phyloP scores from a whole-genome alignment of 2,329 filamentous ascomycete genomes.

The Graphilbum sp. region DNA sequence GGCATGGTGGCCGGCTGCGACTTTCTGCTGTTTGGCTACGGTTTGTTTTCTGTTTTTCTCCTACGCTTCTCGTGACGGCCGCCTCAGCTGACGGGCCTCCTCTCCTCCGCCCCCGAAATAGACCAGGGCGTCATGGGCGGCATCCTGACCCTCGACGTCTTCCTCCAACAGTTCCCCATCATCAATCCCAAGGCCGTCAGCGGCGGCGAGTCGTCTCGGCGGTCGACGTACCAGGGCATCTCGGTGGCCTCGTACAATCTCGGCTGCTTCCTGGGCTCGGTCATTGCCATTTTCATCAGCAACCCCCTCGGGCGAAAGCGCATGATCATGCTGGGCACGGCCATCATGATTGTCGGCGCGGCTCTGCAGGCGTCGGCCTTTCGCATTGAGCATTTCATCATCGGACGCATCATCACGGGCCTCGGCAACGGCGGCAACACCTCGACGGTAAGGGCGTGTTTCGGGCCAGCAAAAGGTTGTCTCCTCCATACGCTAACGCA shows the following conservation, averaged over 20 bases:
- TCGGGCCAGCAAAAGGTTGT: too few species aligned
- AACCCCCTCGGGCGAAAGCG: background rate
- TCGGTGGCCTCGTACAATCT: slow-evolving; percentile 4
- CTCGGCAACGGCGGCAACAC: background rate
- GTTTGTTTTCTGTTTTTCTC: slow-evolving; percentile 16
- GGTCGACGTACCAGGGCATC: slow-evolving; percentile 33
- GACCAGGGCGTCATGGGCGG: slow-evolving; percentile 65
- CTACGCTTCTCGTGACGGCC: too few species aligned
- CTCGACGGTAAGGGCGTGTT: background rate
- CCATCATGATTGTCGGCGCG: background rate
- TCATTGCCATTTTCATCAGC: background rate
- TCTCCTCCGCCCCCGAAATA: slow-evolving; percentile 16
- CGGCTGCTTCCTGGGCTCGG: background rate
- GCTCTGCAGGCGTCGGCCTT: background rate
- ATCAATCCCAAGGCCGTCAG: slow-evolving; percentile 28
- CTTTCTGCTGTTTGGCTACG: slow-evolving; percentile 46
- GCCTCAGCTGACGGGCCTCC: background rate
- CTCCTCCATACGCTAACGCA: too few species aligned
- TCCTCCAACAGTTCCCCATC: slow-evolving; percentile 35
- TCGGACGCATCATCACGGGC: background rate
- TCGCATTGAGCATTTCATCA: background rate
- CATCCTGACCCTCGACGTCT: slow-evolving; percentile 51
- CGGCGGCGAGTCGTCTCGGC: slow-evolving; percentile 18
- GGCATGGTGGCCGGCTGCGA: slow-evolving; percentile 57
- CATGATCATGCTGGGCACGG: background rate